These are phyloP conservation scores for Oryza glaberrima DNA, from an alignment of 176 grass and related monocot genomes.

Conservation along the genomic window DNA sequence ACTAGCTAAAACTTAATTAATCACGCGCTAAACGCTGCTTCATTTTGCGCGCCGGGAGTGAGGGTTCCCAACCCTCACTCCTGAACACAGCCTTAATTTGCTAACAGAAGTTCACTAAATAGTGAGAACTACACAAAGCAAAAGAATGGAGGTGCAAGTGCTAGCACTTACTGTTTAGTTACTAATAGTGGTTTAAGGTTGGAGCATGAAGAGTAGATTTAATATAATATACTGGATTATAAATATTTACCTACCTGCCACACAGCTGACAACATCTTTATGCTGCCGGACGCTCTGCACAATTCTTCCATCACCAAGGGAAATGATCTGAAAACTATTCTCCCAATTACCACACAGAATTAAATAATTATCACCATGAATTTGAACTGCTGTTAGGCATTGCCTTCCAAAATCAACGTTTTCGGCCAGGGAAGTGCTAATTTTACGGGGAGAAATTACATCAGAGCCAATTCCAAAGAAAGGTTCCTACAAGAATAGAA, in stretches of 20 bases:
- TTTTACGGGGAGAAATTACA: constrained; percentile 80
- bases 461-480: constrained; percentile 98
- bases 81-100: neutral
- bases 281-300: constrained; percentile 94
- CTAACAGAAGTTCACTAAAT: neutral
- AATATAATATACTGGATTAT: constrained; percentile 28
- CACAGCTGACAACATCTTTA: constrained; percentile 97
- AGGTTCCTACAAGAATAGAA: constrained; percentile 68
- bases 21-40: too few relatives aligned
- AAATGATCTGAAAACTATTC: constrained; percentile 98
- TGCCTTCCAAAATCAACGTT: constrained; percentile 92
- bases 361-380: constrained; percentile 87
- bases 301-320: constrained; percentile 86
- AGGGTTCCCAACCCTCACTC: too few relatives aligned
- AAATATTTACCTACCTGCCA: constrained; percentile 71
- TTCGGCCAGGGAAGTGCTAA: constrained; percentile 81
- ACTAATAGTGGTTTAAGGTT: constrained; percentile 27
- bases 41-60: too few relatives aligned
- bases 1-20: too few relatives aligned
- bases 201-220: constrained; percentile 21
- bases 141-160: constrained; percentile 5
- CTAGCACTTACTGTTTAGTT: constrained; percentile 18
- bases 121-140: neutral
- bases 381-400: constrained; percentile 78
- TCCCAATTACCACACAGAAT: constrained; percentile 98